Evolutionary conservation across 2,329 filamentous ascomycete species (phyloP).

Genomic region (Colletotrichum abscissum): DNA sequence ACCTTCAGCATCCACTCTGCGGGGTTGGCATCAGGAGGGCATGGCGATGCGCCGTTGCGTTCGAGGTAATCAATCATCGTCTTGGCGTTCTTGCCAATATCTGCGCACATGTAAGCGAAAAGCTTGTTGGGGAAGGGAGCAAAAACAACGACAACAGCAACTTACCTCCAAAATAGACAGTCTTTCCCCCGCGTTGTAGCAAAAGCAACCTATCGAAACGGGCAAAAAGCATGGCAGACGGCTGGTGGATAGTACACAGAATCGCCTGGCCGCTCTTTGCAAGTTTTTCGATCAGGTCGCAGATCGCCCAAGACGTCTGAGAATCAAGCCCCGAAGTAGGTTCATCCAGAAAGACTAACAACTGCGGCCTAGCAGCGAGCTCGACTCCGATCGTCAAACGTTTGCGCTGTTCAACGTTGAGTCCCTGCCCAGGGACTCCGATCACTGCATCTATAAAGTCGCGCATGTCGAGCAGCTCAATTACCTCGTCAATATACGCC

Average conservation of each 20-base stretch:
- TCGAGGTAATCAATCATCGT: constrained; percentile 69
- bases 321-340: constrained; percentile 81
- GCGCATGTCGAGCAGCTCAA: constrained; percentile 52
- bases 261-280: constrained; percentile 58
- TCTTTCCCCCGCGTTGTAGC: constrained; percentile 66
- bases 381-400: constrained; percentile 82
- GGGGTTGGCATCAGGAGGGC: constrained; percentile 68
- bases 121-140: fast-evolving
- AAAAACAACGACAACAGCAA: not conserved
- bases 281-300: constrained; percentile 75
- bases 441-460: constrained; percentile 79
- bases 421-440: constrained; percentile 71
- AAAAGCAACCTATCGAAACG: constrained; percentile 66
- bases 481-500: constrained; percentile 44
- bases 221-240: constrained; percentile 56
- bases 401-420: constrained; percentile 57
- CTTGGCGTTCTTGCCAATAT: constrained; percentile 53
- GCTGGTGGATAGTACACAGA: constrained; percentile 60
- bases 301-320: constrained; percentile 81
- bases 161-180: constrained; percentile 70
- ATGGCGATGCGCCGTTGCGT: constrained; percentile 66
- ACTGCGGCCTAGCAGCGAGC: constrained; percentile 76
- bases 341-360: constrained; percentile 81
- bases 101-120: not conserved
- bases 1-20: constrained; percentile 74